Evolutionary conservation across 2,329 filamentous ascomycete genomes (phyloP).

Genomic region (Paramyrothecium roridum): DNA sequence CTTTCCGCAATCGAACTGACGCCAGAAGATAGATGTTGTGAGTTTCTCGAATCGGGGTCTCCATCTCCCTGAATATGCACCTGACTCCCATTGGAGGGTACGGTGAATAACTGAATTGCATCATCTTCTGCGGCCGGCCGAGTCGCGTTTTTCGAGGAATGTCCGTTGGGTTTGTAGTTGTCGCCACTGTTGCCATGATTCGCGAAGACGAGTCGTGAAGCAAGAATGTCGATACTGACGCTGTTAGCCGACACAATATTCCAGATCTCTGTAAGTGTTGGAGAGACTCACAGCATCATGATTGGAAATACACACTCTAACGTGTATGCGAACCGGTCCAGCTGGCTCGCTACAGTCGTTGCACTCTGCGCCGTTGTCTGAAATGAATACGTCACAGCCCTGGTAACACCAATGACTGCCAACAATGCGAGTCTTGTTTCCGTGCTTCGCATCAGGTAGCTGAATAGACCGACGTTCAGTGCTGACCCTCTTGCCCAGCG

Average conservation of each 20-base stretch:
- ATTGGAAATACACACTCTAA: constrained; percentile 39
- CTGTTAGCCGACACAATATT: fast-evolving
- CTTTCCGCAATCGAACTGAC: background rate
- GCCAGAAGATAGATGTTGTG: background rate
- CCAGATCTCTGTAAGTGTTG: fast-evolving
- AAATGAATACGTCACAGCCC: constrained; percentile 38
- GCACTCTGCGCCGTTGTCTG: constrained; percentile 32
- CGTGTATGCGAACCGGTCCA: constrained; percentile 38
- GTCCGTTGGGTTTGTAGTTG: background rate
- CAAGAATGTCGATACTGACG: constrained; percentile 28
- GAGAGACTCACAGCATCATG: constrained; percentile 32
- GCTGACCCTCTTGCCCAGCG: constrained; percentile 25
- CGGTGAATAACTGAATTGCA: background rate
- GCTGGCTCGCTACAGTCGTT: constrained; percentile 29
- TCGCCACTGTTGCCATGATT: background rate
- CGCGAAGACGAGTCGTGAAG: constrained; percentile 25
- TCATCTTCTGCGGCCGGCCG: background rate
- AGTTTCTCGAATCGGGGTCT: background rate
- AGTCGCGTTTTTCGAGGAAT: background rate
- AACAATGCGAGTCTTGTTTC: constrained; percentile 35
- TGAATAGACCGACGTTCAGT: constrained; percentile 29
- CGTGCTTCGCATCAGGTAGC: constrained; percentile 35
- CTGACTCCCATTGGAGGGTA: background rate
- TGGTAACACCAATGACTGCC: constrained; percentile 32
- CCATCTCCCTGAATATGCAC: background rate